Evolutionary conservation across 225 moss, liverwort and hornwort genomes (phyloP), one percentile per base, ranked within the genome.

Genomic region (Neckera pumila): DNA sequence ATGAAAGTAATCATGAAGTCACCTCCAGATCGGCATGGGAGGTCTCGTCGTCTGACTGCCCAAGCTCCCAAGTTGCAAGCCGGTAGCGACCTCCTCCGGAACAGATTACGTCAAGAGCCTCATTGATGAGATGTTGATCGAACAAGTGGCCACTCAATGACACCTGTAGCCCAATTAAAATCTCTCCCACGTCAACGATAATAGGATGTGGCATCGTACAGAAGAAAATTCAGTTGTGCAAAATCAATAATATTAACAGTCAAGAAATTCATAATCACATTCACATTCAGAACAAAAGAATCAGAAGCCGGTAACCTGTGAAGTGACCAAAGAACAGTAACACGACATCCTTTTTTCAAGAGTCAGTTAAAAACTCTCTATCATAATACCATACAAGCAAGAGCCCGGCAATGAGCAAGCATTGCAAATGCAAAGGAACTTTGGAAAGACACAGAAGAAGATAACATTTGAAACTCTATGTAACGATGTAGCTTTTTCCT

Each of bases 81-180:
- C 92, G 95, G 72, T 96, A 98, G 45, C 97, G 95, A 81, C 98
- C 98, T 81, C 98, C 98, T 61, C 92, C 97, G 43, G 87, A 87
- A 87, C 91, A 95, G 84, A 97, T 98, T 38, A 96, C 93, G 91
- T 98, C 96, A 81, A 98, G 96, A 70, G 98, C 97, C 88, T 98
- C 98, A 83, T 98, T 98, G 89, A 97, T 98, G 59, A 98, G 97
- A 90, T 93, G 93, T 86, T 98, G 95, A 80, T 98, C 98, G 88
- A 98, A 98, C 87, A 98, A 92, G 86, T 98, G 98, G 64, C 98
- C 98, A 92, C 89, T 93, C 62, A 98, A 88, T 69, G 98, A 96
- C 36, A 98, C 96, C 98, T 98, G 91, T 49, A 30, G 38, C 85
- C 87, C 88, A 91, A 76, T 79, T 60, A 17, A 90, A 66, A 82